Percentiles rank a stretch among this genome's conserved stretches.
phyloP scores from a whole-genome alignment of 2,329 filamentous ascomycete genomes.

The Microascus cirrosus region DNA sequence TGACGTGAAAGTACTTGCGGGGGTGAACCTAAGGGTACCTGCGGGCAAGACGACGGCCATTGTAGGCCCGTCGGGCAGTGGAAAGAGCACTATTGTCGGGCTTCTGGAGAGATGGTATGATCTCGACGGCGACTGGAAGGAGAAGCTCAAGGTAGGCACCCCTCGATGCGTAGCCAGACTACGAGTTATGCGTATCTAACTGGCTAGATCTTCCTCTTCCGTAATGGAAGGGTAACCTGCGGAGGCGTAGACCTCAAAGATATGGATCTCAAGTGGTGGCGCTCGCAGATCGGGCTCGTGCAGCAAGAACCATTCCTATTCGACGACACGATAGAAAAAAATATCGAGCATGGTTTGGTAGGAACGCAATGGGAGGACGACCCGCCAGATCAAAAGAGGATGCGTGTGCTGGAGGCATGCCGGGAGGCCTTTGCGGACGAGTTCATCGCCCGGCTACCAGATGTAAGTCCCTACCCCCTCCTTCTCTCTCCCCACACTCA shows the following conservation, averaged over 20 bases:
- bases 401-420: slow-evolving; percentile 34
- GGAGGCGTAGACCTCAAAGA: slow-evolving; percentile 41
- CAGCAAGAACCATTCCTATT: slow-evolving; percentile 61
- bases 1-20: slow-evolving; percentile 51
- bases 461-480: slow-evolving; percentile 9
- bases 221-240: slow-evolving; percentile 31
- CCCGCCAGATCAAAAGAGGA: slow-evolving; percentile 28
- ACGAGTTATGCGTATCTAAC: neutral
- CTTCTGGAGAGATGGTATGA: slow-evolving; percentile 63
- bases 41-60: slow-evolving; percentile 61
- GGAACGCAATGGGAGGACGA: slow-evolving; percentile 22
- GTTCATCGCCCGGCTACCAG: slow-evolving; percentile 37
- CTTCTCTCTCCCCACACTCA: neutral
- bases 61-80: slow-evolving; percentile 61
- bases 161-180: neutral
- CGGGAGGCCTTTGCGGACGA: slow-evolving; percentile 39
- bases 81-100: slow-evolving; percentile 65
- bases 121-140: slow-evolving; percentile 14
- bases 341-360: slow-evolving; percentile 34
- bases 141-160: neutral
- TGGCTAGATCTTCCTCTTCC: neutral
- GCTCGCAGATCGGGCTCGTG: slow-evolving; percentile 51
- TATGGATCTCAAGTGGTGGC: slow-evolving; percentile 53
- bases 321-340: slow-evolving; percentile 48
- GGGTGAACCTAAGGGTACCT: slow-evolving; percentile 45